These are phyloP conservation scores for Williopsis jadinii DNA, from an alignment of 1,139 yeast species.

Conservation along the genomic window DNA sequence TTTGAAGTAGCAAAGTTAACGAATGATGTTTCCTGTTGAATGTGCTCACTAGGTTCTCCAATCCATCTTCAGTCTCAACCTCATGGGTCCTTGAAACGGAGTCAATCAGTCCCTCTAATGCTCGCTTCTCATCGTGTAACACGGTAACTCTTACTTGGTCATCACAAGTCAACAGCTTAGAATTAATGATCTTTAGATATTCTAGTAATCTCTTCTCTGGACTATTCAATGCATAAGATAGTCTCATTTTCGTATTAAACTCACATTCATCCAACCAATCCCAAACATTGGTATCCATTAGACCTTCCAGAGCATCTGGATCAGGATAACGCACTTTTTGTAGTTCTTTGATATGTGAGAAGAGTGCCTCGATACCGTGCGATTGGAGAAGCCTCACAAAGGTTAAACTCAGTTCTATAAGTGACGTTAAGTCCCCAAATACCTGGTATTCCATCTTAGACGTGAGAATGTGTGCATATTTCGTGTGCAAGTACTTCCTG, in stretches of 20 bases:
- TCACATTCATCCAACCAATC: slow-evolving; percentile 23
- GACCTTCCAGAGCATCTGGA: slow-evolving; percentile 5
- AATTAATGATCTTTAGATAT: slow-evolving; percentile 16
- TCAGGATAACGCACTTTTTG: background rate
- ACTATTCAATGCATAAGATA: slow-evolving; percentile 18
- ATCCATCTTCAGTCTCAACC: background rate
- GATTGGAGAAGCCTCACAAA: slow-evolving; percentile 8
- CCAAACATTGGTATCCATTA: slow-evolving; percentile 12
- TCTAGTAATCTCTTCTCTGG: slow-evolving; percentile 22
- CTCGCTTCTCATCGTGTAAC: slow-evolving; percentile 14
- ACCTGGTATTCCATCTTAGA: slow-evolving; percentile 25
- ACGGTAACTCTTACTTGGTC: slow-evolving; percentile 11
- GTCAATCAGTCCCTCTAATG: slow-evolving; percentile 12
- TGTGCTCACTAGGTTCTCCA: background rate
- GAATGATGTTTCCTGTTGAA: background rate
- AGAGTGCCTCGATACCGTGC: background rate
- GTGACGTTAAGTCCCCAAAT: slow-evolving; percentile 31
- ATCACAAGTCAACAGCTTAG: slow-evolving; percentile 12
- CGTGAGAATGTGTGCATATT: slow-evolving; percentile 21
- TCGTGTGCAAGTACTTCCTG: slow-evolving; percentile 2
- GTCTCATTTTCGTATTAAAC: slow-evolving; percentile 1
- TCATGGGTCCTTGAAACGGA: background rate
- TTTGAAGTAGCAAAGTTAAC: slow-evolving; percentile 8
- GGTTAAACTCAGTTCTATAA: slow-evolving; percentile 26
- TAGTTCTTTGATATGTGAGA: background rate